Conservation (phyloP, 148 eudicot genomes). For the Selenicereus undatus region DNA sequence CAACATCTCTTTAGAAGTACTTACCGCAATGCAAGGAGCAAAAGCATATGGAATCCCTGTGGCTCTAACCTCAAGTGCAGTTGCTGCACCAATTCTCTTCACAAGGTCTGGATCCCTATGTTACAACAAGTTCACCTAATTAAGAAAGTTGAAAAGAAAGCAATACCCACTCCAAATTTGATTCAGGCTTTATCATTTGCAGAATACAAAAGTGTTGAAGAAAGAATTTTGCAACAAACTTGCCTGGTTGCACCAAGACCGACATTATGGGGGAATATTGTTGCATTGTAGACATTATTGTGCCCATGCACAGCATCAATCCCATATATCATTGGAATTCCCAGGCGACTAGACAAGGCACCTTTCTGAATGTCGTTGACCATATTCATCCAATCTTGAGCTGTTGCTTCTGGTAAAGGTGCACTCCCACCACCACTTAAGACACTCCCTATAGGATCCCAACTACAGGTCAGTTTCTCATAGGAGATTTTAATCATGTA, state of each 20-base stretch:
- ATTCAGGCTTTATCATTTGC: neutral
- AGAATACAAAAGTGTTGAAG: neutral
- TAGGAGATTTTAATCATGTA: neutral
- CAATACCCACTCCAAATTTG: neutral
- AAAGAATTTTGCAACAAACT: conserved; percentile 17
- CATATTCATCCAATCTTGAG: conserved; percentile 75
- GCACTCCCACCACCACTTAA: conserved; percentile 82
- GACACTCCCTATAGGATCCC: conserved; percentile 57
- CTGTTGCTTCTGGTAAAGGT: conserved; percentile 57
- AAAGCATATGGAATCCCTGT: conserved; percentile 70
- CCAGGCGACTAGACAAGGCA: conserved; percentile 65
- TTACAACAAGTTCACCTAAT: neutral
- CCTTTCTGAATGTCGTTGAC: conserved; percentile 56
- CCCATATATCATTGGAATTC: conserved; percentile 80
- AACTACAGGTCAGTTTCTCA: conserved; percentile 15
- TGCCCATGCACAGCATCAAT: conserved; percentile 84
- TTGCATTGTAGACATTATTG: conserved; percentile 73
- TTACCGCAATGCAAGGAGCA: conserved; percentile 83
- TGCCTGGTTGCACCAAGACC: conserved; percentile 78
- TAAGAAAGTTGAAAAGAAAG: neutral
- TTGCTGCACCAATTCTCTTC: conserved; percentile 66
- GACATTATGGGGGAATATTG: conserved; percentile 73
- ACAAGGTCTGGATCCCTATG: conserved; percentile 65
- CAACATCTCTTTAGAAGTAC: conserved; percentile 9
- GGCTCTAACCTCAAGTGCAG: conserved; percentile 84